Evolutionary conservation across 2,329 filamentous ascomycete genomes (phyloP).

Genomic region (Calonectria pteridis): DNA sequence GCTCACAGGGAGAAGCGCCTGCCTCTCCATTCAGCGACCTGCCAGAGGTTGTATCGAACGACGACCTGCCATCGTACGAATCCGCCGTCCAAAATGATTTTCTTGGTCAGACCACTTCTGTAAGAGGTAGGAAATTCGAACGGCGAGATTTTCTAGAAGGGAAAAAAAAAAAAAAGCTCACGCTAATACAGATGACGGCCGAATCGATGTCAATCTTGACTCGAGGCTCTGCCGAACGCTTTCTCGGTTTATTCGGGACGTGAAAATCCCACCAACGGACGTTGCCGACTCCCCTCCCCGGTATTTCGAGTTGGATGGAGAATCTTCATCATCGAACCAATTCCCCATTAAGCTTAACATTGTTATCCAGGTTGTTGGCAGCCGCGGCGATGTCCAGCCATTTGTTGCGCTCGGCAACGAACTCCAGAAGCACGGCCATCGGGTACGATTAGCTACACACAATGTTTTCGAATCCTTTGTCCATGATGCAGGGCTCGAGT

Average conservation of each 20-base stretch:
- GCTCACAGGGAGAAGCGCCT: slow-evolving; percentile 1
- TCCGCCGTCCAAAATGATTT: slow-evolving; percentile 15
- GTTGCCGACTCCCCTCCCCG: slow-evolving; percentile 2
- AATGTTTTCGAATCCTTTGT: slow-evolving; percentile 63
- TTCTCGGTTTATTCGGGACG: slow-evolving; percentile 32
- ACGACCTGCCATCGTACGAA: slow-evolving; percentile 28
- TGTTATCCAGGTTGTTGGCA: slow-evolving; percentile 84
- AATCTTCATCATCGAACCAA: background rate
- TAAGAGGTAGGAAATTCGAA: slow-evolving; percentile 3
- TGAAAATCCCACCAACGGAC: slow-evolving; percentile 23
- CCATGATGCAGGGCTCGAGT: slow-evolving; percentile 60
- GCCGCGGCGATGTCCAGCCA: slow-evolving; percentile 82
- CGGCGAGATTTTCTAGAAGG: background rate
- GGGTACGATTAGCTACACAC: slow-evolving; percentile 80
- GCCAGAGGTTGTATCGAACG: slow-evolving; percentile 24
- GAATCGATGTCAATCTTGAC: slow-evolving; percentile 30
- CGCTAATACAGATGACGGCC: slow-evolving; percentile 26
- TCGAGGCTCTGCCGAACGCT: slow-evolving; percentile 32
- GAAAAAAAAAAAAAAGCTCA: background rate
- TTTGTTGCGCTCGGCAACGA: slow-evolving; percentile 80
- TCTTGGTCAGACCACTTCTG: slow-evolving; percentile 18
- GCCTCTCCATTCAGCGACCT: slow-evolving; percentile 27
- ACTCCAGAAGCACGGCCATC: slow-evolving; percentile 77
- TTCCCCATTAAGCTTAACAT: slow-evolving; percentile 65
- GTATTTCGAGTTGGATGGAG: background rate